Percentiles rank a stretch among this genome's conserved stretches.
phyloP scores from a whole-genome alignment of 306 rosid genomes.

The Rubus parviflorus region DNA sequence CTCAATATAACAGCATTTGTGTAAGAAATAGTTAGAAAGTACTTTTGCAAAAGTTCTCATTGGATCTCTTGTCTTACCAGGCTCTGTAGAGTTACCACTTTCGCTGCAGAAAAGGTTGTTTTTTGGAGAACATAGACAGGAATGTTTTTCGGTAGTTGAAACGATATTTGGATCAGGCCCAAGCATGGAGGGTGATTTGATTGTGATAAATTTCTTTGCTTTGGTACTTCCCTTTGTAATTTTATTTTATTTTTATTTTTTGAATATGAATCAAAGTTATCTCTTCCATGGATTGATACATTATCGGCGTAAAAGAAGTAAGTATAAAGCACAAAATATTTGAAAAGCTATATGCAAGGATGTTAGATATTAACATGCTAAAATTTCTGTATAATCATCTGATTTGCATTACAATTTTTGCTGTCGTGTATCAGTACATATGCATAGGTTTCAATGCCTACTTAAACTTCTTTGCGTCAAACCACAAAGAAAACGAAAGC shows the following conservation, averaged over 20 bases:
- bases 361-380: neutral
- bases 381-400: neutral
- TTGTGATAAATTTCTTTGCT: slow-evolving; percentile 79
- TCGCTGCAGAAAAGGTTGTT: slow-evolving; percentile 49
- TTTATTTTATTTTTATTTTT: neutral
- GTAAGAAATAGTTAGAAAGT: neutral
- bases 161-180: slow-evolving; percentile 58
- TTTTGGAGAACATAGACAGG: slow-evolving; percentile 51
- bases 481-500: neutral
- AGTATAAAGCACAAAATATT: neutral
- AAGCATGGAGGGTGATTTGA: slow-evolving; percentile 60
- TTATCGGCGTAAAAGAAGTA: neutral
- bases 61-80: slow-evolving; percentile 41
- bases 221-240: slow-evolving; percentile 45
- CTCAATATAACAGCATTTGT: neutral
- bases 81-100: slow-evolving; percentile 42
- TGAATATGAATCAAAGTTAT: neutral
- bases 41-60: slow-evolving; percentile 3
- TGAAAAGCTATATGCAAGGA: neutral
- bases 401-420: neutral
- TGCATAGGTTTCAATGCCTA: neutral
- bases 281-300: neutral
- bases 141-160: slow-evolving; percentile 61
- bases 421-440: neutral
- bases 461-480: neutral